These are phyloP conservation scores for Rubroboletus satanas DNA, from an alignment of 768 basidiomycete species.

Conservation along the genomic window DNA sequence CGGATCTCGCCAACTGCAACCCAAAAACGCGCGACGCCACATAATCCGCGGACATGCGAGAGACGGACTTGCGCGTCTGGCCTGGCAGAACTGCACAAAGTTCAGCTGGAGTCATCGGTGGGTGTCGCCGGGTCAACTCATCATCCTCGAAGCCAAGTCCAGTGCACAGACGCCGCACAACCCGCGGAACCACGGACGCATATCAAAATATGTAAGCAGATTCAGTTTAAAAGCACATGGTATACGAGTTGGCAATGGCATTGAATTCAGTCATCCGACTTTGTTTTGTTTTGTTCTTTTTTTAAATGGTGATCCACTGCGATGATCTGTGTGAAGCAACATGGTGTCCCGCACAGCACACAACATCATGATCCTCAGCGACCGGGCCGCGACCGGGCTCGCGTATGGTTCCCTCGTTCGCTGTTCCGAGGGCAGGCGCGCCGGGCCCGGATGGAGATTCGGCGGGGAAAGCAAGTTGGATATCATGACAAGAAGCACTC, in stretches of 20 bases:
- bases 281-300: not conserved
- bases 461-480: not conserved
- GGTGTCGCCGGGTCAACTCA: not conserved
- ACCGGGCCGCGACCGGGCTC: not conserved
- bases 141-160: not conserved
- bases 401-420: too few relatives aligned
- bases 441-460: not conserved
- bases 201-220: too few relatives aligned
- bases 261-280: not conserved
- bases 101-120: not conserved
- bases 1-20: not conserved
- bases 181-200: not conserved
- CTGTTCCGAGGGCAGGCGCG: too few relatives aligned
- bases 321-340: not conserved
- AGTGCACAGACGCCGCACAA: not conserved
- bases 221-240: not conserved
- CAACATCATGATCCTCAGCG: not conserved
- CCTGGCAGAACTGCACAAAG: not conserved
- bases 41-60: conserved; percentile 2
- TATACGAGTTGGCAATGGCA: not conserved
- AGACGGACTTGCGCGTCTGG: not conserved
- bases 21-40: not conserved
- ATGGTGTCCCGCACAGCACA: not conserved
- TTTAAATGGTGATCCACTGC: not conserved
- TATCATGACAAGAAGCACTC: not conserved